Evolutionary conservation across 2,329 filamentous ascomycete species (phyloP), one percentile per base, ranked within the genome.

Genomic region (Paracamarosporium sp.): DNA sequence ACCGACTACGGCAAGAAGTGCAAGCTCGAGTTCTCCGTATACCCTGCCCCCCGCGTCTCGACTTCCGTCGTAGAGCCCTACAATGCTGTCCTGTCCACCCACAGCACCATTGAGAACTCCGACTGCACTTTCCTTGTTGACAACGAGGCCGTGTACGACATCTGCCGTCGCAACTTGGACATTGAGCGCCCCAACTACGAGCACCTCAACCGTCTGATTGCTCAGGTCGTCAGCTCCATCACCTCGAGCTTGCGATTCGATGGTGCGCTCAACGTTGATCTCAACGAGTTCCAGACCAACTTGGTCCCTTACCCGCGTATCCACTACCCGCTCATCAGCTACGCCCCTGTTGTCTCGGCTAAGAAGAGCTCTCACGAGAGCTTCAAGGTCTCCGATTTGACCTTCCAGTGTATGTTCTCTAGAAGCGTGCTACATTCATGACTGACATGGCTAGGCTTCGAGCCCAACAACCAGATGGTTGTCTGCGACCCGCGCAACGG

Each of bases 301-400:
- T 74, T 91, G 79, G 88, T 90, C 52, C 88, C 88, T 25, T 90
- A 89, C 77, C 88, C 88, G 33, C 87, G 88, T 76, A 90, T 91
- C 65, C 88, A 90, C 82, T 91, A 90, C 78, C 88, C 88, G 51
- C 79, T 90, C 45, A 89, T 90, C 80, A 88, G 86, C 80, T 90
- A 90, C 73, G 87, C 88, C 11, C 88, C 88, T 30, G 88, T 91
- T 67, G 83, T 90, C 63, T 90, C 88, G 22, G 86, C 87, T 57
- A 83, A 85, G 81, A 91, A 91, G 85, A 92, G 90, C 78, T 86
- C 88, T 46, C 91, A 95, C 74, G 91, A 95, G 83, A 92, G 90
- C 82, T 93, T 93, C 87, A 92, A 92, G 83, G 89, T 93, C 54
- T 85, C 87, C 61, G 92, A 95, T 65, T 80, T 90, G 63, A 90